Percentiles rank a stretch among this genome's conserved stretches.
Evolutionary conservation across 495 filamentous ascomycete species (phyloP).

Genomic region (Trypethelium eluteriae): DNA sequence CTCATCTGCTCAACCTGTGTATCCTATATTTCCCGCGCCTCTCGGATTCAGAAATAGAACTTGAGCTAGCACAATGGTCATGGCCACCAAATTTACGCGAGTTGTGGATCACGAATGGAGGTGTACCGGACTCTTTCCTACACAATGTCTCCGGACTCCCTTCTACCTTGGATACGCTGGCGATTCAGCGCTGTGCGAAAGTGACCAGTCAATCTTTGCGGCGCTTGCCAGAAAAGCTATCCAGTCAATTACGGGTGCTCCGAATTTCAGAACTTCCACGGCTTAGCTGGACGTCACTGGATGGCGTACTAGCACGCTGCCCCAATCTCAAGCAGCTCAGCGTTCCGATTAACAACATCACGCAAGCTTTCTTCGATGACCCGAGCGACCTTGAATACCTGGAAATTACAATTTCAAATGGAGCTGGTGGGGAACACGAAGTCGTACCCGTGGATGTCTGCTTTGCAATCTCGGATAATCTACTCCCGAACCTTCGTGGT

Average conservation of each 20-base stretch:
- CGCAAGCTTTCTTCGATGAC: slow-evolving; percentile 23
- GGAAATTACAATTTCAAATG: neutral
- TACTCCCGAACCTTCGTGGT: neutral
- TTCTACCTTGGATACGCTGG: slow-evolving; percentile 30
- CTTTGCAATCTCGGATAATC: neutral
- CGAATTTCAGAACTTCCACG: slow-evolving; percentile 26
- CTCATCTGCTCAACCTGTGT: slow-evolving; percentile 42
- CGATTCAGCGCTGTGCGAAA: slow-evolving; percentile 34
- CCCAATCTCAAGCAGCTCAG: slow-evolving; percentile 26
- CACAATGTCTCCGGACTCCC: slow-evolving; percentile 31
- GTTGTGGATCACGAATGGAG: slow-evolving; percentile 39
- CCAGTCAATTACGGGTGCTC: slow-evolving; percentile 13
- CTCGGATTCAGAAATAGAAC: slow-evolving; percentile 33
- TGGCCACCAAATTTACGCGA: slow-evolving; percentile 44
- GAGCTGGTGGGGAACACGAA: neutral
- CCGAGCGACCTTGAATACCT: neutral
- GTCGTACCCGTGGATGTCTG: neutral
- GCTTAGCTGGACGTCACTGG: slow-evolving; percentile 21
- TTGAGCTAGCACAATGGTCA: slow-evolving; percentile 21
- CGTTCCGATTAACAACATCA: slow-evolving; percentile 32
- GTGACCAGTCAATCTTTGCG: slow-evolving; percentile 8
- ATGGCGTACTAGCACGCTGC: slow-evolving; percentile 24
- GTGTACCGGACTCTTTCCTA: slow-evolving; percentile 40
- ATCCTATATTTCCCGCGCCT: slow-evolving; percentile 50
- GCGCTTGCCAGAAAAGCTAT: slow-evolving; percentile 15